Evolutionary conservation across 176 grass and related monocot genomes (phyloP), one percentile per base, ranked within the genome.

Genomic region (Cocos nucifera): DNA sequence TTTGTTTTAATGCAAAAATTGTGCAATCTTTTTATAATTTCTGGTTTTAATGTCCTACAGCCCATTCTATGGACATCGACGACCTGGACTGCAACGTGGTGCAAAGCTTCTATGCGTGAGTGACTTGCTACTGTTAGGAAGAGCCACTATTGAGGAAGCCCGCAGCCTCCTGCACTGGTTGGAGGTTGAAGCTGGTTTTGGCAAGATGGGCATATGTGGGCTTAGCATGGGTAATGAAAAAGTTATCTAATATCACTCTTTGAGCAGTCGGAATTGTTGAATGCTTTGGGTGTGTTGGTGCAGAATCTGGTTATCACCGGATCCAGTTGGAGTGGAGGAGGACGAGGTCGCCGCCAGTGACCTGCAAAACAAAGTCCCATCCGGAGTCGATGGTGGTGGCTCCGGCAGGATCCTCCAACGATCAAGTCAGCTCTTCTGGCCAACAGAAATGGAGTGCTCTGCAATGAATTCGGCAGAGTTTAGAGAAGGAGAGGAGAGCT

Each of bases 81-180:
- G 92, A 49, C 92, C 92, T 62, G 85, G 73, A 64, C 66, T 91
- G 83, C 92, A 97, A 71, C 80, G 49, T 56, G 87, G 87, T 56
- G 67, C 92, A 56, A 97, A 85, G 57, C 87, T 91, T 51, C 78
- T 82, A 28, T 97, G 92, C 61, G 87, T 97, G 18, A 91, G 84
- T 32, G 87, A 97, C 49, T 80, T 97, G 73, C 67, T 97, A 72
- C 87, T 91, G 51, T 79, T 97, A 82, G 93, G 92, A 51, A 97
- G 89, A 78, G 70, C 83, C 44, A 97, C 93, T 50, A 97, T 97
- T 63, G 93, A 97, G 61, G 93, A 97, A 82, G 80, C 93, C 27
- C 84, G 81, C 69, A 88, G 87, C 65, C 87, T 91, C 21, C 74
- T 97, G 76, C 83, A 91, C 67, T 97, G 93, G 93, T 73, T 97